Evolutionary conservation across 345 rosid genomes (phyloP).

Genomic region (Eutrema yunnanense): DNA sequence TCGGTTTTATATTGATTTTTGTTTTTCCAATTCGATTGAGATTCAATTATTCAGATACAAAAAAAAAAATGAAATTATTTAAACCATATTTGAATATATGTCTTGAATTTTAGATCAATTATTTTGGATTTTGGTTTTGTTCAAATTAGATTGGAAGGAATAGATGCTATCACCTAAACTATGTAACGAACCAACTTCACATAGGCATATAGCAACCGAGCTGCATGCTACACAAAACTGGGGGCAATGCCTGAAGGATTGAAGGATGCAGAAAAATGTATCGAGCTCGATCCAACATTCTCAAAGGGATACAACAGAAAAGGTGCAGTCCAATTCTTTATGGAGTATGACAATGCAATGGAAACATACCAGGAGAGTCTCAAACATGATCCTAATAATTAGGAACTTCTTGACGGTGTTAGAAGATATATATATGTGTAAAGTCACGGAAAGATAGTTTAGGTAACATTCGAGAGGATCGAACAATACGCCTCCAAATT

Average conservation of each 20-base stretch:
- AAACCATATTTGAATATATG: no score
- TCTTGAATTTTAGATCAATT: no score
- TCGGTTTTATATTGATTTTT: no score
- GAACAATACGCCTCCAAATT: no score
- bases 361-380: slow-evolving; percentile 89
- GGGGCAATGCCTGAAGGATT: slow-evolving; percentile 91
- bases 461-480: no score
- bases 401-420: slow-evolving; percentile 82
- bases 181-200: neutral
- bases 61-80: no score
- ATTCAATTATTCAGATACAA: no score
- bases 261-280: slow-evolving; percentile 97
- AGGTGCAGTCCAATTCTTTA: slow-evolving; percentile 88
- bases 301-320: slow-evolving; percentile 91
- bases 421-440: slow-evolving; percentile 45
- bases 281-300: slow-evolving; percentile 94
- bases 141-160: no score
- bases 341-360: slow-evolving; percentile 94
- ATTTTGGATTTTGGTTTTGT: no score
- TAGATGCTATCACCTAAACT: no score
- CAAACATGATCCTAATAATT: slow-evolving; percentile 82
- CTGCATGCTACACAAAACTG: slow-evolving; percentile 92
- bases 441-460: neutral
- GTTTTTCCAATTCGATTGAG: no score
- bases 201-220: slow-evolving; percentile 92